Evolutionary conservation across 805 yeast species (phyloP).

Genomic region (Metschnikowia drakensbergensis): DNA sequence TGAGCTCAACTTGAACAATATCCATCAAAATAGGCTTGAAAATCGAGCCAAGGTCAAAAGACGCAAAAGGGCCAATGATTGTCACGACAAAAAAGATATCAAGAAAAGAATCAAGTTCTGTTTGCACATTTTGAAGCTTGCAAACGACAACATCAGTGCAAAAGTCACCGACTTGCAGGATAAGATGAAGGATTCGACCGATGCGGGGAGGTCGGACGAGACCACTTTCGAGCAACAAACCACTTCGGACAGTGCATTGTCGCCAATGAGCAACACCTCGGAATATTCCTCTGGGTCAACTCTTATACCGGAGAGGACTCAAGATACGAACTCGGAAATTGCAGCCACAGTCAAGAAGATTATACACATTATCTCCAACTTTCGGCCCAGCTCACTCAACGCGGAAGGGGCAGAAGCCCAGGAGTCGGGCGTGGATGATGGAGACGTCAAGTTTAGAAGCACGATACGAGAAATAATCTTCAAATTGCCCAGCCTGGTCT

Average conservation of each 20-base stretch:
- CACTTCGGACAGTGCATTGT: slow-evolving; percentile 1
- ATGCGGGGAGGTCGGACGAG: neutral
- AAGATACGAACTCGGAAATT: slow-evolving; percentile 70
- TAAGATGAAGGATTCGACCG: slow-evolving; percentile 43
- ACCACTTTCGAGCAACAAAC: neutral
- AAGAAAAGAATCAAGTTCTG: slow-evolving; percentile 74
- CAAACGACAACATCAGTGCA: slow-evolving; percentile 69
- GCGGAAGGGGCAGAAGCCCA: slow-evolving; percentile 6
- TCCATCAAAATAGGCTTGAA: slow-evolving; percentile 30
- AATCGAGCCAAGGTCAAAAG: slow-evolving; percentile 16
- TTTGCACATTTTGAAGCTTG: slow-evolving; percentile 72
- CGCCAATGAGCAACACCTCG: slow-evolving; percentile 3
- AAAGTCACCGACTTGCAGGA: slow-evolving; percentile 62
- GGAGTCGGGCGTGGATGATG: slow-evolving; percentile 4
- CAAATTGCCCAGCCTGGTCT: slow-evolving; percentile 60
- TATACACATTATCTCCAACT: slow-evolving; percentile 78
- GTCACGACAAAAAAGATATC: slow-evolving; percentile 48
- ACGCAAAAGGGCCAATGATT: slow-evolving; percentile 7
- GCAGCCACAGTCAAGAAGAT: slow-evolving; percentile 86
- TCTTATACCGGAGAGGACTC: slow-evolving; percentile 21
- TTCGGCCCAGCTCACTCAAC: slow-evolving; percentile 43
- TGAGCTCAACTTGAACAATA: slow-evolving; percentile 42
- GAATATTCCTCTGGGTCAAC: slow-evolving; percentile 5
- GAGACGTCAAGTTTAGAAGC: slow-evolving; percentile 42
- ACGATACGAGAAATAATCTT: slow-evolving; percentile 77